Evolutionary conservation across 2,329 filamentous ascomycete species (phyloP).

Genomic region (Cadophora luteo-olivacea): DNA sequence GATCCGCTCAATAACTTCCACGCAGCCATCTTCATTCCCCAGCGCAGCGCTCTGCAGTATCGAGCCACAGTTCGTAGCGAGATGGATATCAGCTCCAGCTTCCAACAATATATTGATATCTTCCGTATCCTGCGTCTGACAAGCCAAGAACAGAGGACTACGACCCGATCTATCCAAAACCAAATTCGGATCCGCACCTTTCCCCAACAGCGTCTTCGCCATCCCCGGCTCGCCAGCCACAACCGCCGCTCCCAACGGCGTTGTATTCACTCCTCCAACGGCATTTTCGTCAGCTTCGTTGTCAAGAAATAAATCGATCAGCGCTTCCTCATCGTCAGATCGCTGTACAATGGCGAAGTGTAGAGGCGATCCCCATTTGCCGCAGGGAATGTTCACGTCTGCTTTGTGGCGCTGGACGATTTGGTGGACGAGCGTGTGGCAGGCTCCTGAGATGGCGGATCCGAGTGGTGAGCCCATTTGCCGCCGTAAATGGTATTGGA

Average conservation of each 20-base stretch:
- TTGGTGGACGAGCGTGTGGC: constrained; percentile 16
- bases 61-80: background rate
- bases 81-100: background rate
- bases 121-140: background rate
- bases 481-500: constrained; percentile 8
- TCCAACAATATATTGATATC: background rate
- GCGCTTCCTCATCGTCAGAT: constrained; percentile 8
- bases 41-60: constrained; percentile 1
- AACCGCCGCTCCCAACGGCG: constrained; percentile 6
- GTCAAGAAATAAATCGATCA: constrained; percentile 10
- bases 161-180: constrained; percentile 1
- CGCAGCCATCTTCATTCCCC: background rate
- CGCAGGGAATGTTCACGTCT: constrained; percentile 11
- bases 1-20: constrained; percentile 2
- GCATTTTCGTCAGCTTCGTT: constrained; percentile 11
- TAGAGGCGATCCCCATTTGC: constrained; percentile 5
- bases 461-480: constrained; percentile 11
- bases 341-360: constrained; percentile 3
- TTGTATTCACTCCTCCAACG: background rate
- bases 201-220: background rate
- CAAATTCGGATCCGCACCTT: constrained; percentile 14
- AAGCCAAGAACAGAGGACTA: background rate
- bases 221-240: constrained; percentile 11
- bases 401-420: constrained; percentile 8
- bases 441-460: constrained; percentile 14